Evolutionary conservation across 805 yeast genomes (phyloP), one percentile per base, ranked within the genome.

Genomic region (Sugiyamaella marilandica): DNA sequence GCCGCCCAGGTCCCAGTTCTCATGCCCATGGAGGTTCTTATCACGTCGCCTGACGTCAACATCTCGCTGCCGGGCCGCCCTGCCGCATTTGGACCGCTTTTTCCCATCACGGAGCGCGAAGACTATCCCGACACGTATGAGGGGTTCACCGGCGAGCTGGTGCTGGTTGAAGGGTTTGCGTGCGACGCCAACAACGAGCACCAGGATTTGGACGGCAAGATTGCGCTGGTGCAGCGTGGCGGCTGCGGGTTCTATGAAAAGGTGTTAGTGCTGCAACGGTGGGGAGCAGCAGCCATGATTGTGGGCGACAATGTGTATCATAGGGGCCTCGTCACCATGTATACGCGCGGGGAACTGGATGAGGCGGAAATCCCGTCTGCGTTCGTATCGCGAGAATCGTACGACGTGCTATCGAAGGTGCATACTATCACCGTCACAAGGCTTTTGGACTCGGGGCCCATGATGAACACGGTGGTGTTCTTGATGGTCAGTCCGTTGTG

Each of bases 191-290:
- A 39, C n/a, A 50, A 52, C 7, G 57, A 55, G 21, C 45, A 47
- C 31, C 60, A 62, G 45, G 63, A 62, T 37, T 49, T 68, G 45
- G 52, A 62, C 9, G 63, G 53, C 41, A 55, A 62, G 41, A 62
- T 72, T 44, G 75, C 71, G 2, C 59, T 74, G 39, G 74, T 73
- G 14, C 48, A 51, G 36, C 63, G 83, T n/a, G 85, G 85, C 5
- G 75, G 70, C 2, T 81, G 85, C 65, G 73, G 81, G 19, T 79
- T 82, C 61, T 79, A 76, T 46, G 72, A 72, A 13, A 82, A 82
- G 59, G 77, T 81, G 14, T 59, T 68, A 37, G 71, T 73, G 51
- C 59, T 82, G 48, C 69, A 79, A 52, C 62, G 63, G 1, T 67
- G 64, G 52, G 76, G 77, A 11, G 84, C 85, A 0, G 62, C 55